These are phyloP conservation scores for Diaporthe sp. DNA, from an alignment of 2,329 filamentous ascomycete species.

Conservation along the genomic window DNA sequence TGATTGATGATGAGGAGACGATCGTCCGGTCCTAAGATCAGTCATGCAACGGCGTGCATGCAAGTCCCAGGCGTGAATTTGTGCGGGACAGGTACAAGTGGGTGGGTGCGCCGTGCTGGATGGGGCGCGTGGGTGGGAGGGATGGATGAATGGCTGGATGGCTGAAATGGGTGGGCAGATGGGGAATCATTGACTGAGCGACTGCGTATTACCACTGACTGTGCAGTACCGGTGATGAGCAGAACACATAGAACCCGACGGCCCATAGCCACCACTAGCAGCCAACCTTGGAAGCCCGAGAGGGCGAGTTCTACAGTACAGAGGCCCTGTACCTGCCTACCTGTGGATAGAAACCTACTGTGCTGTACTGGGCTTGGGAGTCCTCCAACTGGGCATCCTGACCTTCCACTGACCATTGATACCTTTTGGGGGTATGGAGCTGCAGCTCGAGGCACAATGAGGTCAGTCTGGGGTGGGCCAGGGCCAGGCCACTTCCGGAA, in stretches of 20 bases:
- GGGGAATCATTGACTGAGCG: background rate
- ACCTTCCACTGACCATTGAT: background rate
- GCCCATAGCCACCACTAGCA: background rate
- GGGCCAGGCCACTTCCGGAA: conserved; percentile 12
- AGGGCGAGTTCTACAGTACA: background rate
- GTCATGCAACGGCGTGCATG: conserved; percentile 9
- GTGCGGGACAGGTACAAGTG: background rate
- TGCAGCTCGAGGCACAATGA: conserved; percentile 15
- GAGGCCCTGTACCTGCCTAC: background rate
- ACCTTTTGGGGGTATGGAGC: background rate
- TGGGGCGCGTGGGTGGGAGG: conserved; percentile 1
- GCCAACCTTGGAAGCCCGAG: background rate
- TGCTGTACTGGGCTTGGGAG: background rate
- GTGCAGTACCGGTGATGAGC: background rate
- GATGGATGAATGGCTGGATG: background rate
- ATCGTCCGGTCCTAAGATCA: conserved; percentile 27
- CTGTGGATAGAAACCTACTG: background rate
- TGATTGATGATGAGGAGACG: conserved; percentile 14
- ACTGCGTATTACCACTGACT: background rate
- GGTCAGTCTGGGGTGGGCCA: conserved; percentile 19
- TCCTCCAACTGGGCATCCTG: background rate
- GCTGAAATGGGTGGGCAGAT: background rate
- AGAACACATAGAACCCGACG: background rate
- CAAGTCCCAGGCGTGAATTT: conserved; percentile 13
- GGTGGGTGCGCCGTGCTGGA: conserved; percentile 1